These are phyloP conservation scores for Saturnispora diversa DNA, from an alignment of 805 yeast genomes.

Conservation along the genomic window DNA sequence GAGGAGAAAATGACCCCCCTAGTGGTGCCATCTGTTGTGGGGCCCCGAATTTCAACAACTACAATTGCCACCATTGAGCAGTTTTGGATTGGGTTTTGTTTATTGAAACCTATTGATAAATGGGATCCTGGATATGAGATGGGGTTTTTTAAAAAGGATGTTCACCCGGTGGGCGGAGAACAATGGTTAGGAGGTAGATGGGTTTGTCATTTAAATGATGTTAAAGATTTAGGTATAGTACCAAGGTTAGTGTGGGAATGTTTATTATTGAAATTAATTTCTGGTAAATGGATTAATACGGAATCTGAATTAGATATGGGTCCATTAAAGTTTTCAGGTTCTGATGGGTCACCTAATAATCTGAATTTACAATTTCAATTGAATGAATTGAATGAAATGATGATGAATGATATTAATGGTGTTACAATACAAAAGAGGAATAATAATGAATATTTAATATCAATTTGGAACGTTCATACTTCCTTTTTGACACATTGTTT, in stretches of 20 bases:
- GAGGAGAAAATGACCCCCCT: neutral
- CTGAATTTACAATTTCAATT: too few relatives aligned
- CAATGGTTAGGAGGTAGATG: slow-evolving; percentile 57
- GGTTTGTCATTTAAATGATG: slow-evolving; percentile 32
- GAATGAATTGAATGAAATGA: slow-evolving; percentile 14
- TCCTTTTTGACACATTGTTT: slow-evolving; percentile 25
- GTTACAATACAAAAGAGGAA: slow-evolving; percentile 47
- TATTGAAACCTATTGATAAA: slow-evolving; percentile 33
- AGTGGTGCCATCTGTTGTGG: slow-evolving; percentile 1
- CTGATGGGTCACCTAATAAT: too few relatives aligned
- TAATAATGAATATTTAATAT: slow-evolving; percentile 30
- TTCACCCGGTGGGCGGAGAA: slow-evolving; percentile 64
- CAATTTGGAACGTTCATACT: slow-evolving; percentile 54
- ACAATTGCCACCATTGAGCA: slow-evolving; percentile 43
- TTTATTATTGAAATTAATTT: slow-evolving; percentile 40
- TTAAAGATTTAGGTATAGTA: slow-evolving; percentile 17
- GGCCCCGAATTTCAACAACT: neutral
- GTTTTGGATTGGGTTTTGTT: slow-evolving; percentile 39
- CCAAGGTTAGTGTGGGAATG: slow-evolving; percentile 47
- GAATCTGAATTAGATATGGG: too few relatives aligned
- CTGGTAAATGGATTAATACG: slow-evolving; percentile 24
- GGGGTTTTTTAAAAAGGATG: slow-evolving; percentile 49
- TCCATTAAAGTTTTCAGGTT: too few relatives aligned
- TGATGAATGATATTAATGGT: slow-evolving; percentile 49
- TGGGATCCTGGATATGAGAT: slow-evolving; percentile 43